Conservation (phyloP, 2,329 filamentous ascomycete genomes). For the Fusarium napiforme region DNA sequence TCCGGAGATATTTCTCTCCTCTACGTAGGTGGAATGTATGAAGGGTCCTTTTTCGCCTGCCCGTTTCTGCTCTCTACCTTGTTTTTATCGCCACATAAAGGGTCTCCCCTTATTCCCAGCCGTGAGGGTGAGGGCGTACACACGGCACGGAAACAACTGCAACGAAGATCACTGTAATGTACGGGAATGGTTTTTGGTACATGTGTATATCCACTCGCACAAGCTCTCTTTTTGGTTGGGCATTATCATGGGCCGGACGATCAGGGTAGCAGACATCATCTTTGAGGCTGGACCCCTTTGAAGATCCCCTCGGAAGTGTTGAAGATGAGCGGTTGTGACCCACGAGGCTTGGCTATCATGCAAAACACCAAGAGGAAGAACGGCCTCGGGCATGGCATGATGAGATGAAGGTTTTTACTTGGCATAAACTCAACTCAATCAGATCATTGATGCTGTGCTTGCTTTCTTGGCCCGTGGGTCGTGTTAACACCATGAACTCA, state of each 20-base stretch:
- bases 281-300: conserved; percentile 15
- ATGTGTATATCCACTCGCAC: conserved; percentile 14
- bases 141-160: not conserved
- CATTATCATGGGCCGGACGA: conserved; percentile 25
- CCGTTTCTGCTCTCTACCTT: not conserved
- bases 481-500: not conserved
- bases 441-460: conserved; percentile 24
- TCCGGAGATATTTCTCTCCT: not conserved
- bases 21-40: conserved; percentile 19
- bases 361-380: conserved; percentile 23
- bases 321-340: not conserved
- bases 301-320: conserved; percentile 6
- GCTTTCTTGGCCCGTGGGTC: conserved; percentile 15
- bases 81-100: conserved; percentile 26
- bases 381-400: conserved; percentile 18
- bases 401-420: conserved; percentile 3
- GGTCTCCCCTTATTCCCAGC: not conserved
- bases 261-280: conserved; percentile 32
- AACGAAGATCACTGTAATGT: conserved; percentile 18
- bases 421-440: conserved; percentile 22
- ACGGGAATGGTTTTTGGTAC: not conserved
- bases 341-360: conserved; percentile 21
- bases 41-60: conserved; percentile 22
- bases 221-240: conserved; percentile 3
- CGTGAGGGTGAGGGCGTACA: conserved; percentile 21